Conservation (phyloP, 352 stramenopile species). For the Phytophthora tubulina region DNA sequence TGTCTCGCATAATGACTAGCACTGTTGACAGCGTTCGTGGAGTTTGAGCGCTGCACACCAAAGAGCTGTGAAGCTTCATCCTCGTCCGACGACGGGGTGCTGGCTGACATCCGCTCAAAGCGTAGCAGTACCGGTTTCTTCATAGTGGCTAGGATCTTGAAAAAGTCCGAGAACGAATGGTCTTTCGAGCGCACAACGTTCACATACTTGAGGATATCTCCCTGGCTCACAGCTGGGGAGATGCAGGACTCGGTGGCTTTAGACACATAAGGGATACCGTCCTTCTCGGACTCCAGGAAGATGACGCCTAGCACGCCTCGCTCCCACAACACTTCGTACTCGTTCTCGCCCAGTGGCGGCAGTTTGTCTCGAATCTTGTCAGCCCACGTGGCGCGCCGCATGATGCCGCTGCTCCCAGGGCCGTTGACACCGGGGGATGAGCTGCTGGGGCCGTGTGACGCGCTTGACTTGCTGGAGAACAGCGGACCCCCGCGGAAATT, state of each 20-base stretch:
- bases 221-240: conserved; percentile 69
- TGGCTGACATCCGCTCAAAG: conserved; percentile 71
- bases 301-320: conserved; percentile 88
- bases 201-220: conserved; percentile 87
- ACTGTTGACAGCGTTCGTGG: conserved; percentile 49
- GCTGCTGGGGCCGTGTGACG: conserved; percentile 23
- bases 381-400: conserved; percentile 68
- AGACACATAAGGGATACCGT: conserved; percentile 87
- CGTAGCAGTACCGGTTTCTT: conserved; percentile 90
- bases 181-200: conserved; percentile 89
- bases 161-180: conserved; percentile 91
- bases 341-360: conserved; percentile 73
- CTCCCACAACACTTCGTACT: conserved; percentile 91
- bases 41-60: conserved; percentile 56
- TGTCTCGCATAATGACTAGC: conserved; percentile 42
- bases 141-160: conserved; percentile 91
- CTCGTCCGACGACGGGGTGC: conserved; percentile 61
- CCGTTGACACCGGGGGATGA: conserved; percentile 23
- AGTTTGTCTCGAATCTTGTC: conserved; percentile 87
- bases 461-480: conserved; percentile 47
- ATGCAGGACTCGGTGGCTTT: conserved; percentile 91
- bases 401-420: conserved; percentile 19
- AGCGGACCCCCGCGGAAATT: conserved; percentile 65
- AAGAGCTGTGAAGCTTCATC: conserved; percentile 53
- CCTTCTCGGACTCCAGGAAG: conserved; percentile 88